Percentiles rank a stretch among this genome's conserved stretches.
These are phyloP conservation scores for Elongisporangium prolatum DNA, from an alignment of 352 stramenopile genomes.

Conservation along the genomic window DNA sequence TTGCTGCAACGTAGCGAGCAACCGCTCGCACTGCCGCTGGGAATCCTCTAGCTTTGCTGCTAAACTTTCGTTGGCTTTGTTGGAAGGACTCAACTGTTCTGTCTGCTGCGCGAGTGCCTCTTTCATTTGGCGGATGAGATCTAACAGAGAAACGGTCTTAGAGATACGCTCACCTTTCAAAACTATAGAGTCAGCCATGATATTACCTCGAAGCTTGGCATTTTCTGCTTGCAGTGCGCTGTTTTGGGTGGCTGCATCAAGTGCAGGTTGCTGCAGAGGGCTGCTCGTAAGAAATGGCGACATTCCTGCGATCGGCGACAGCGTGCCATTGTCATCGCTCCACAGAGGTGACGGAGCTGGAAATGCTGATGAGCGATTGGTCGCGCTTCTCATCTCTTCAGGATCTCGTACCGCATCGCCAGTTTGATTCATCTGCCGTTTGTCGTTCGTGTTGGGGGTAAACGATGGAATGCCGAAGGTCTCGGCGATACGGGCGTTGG, in stretches of 20 bases:
- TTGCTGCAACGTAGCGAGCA: constrained; percentile 10
- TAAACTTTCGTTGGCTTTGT: constrained; percentile 6
- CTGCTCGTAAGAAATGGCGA: constrained; percentile 51
- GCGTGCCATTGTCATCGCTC: constrained; percentile 59
- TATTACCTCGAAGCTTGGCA: constrained; percentile 37
- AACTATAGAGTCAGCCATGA: not conserved
- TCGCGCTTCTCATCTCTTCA: constrained; percentile 6
- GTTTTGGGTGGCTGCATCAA: not conserved
- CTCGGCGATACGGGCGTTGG: constrained; percentile 35
- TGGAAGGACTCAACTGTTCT: constrained; percentile 2
- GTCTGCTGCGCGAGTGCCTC: constrained; percentile 56
- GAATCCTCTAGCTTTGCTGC: not conserved
- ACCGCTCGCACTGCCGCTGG: not conserved
- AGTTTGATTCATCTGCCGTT: constrained; percentile 1
- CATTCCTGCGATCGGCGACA: constrained; percentile 43
- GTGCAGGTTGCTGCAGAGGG: constrained; percentile 8
- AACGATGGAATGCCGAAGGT: constrained; percentile 40
- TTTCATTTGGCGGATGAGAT: constrained; percentile 78
- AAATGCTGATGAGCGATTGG: constrained; percentile 1
- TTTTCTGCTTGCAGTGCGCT: constrained; percentile 50
- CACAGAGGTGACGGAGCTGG: constrained; percentile 47
- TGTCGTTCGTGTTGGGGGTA: constrained; percentile 1
- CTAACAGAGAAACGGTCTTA: too few species aligned
- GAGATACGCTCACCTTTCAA: too few species aligned
- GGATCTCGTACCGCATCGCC: constrained; percentile 2